Base-by-base conservation (phyloP, 2,329 filamentous ascomycete genomes). In the Cordyceps militaris region DNA sequence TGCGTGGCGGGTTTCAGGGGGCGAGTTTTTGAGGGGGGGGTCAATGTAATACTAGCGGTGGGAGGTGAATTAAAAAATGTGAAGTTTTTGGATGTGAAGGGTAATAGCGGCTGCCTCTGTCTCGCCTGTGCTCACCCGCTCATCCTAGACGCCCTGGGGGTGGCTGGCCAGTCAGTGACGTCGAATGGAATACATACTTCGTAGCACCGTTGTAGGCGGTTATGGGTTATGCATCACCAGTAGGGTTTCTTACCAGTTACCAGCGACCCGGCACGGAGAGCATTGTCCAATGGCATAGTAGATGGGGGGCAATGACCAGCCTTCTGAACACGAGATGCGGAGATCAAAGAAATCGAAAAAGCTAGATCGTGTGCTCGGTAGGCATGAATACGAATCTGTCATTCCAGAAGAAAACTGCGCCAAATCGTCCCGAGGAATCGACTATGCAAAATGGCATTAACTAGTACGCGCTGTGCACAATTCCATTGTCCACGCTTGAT, bases 1-100 rank as follows among this genome's bases (percentile, higher is more conserved):
- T 46, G 40, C 16, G 47, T 57, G 55, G 55, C 55, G 51, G 55
- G 55, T 57, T 57, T 57, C 55, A 57, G 55, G 54, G n/a, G 55
- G 55, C 55, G 19, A 26, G 14, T 51, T 38, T 36, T 42, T 34
- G 8, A 23, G 32, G 30, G 51, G n/a, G 51, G 36, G 40, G 51
- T 48, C 26, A 21, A 48, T 46, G 51, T 32, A 43, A 30, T 34
- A 44, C 28, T 54, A 28, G 50, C n/a, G 51, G 51, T 46, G 16
- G 28, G n/a, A 16, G 36, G 36, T n/a, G 36, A 16, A 38, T 5
- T 10, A 32, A 10, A 32, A 10, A n/a, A 4, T 3, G 36, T 40
- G 36, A 11, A 36, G 7, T 36, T 16, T 6, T 5, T 14, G 36
- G 36, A 7, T 6, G 36, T n/a, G 36, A 40, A 6, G 16, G 36